Base-by-base conservation (phyloP, 2,329 filamentous ascomycete genomes). In the Colletotrichum tofieldiae region DNA sequence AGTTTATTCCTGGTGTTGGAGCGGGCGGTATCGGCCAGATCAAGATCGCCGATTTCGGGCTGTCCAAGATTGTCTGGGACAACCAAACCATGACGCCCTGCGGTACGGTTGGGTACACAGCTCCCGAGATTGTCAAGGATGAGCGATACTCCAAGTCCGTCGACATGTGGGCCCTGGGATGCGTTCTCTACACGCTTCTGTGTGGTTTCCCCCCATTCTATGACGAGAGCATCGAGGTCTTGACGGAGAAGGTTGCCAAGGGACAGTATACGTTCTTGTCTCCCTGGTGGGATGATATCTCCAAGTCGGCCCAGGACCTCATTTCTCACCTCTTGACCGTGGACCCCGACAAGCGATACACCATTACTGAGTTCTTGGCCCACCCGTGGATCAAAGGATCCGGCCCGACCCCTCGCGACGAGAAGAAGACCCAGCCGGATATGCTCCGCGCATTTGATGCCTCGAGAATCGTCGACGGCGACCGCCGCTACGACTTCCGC, bases 261-360 rank as follows among this genome's bases (percentile, higher is more conserved):
- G 96, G 96, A 60, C 95, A 98, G 84, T 99, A 96, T 81, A 98
- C 96, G 0, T 99, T 99, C 86, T 85, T 99, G 54, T 98, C 96
- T 3, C 96, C 96, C 0, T 99, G 96, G 96, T 99, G 96, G 96
- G 96, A 99, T 77, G 95, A 98, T 71, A 98, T 99, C 73, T 98
- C 96, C 73, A 95, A 96, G 81, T 92, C 94, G 4, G 96, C 96
- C 0, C 94, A 98, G 81, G 96, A 99, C 78, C 86, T 99, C 12
- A 96, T 99, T 70, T 94, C 93, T 5, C 96, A 99, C 81, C 89
- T 99, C 0, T 85, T 99, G 73, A 97, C 94, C 0, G 96, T 99
- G 72, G 95, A 99, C 76, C 96, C 96, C 0, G 94, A 97, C 73
- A 96, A 98, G 86, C 92, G 96, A 23, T 99, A 94, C 83, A 95